Percentiles rank a stretch among this genome's conserved stretches.
These are phyloP conservation scores for Periconia digitata DNA, from an alignment of 2,329 filamentous ascomycete species.

Conservation along the genomic window DNA sequence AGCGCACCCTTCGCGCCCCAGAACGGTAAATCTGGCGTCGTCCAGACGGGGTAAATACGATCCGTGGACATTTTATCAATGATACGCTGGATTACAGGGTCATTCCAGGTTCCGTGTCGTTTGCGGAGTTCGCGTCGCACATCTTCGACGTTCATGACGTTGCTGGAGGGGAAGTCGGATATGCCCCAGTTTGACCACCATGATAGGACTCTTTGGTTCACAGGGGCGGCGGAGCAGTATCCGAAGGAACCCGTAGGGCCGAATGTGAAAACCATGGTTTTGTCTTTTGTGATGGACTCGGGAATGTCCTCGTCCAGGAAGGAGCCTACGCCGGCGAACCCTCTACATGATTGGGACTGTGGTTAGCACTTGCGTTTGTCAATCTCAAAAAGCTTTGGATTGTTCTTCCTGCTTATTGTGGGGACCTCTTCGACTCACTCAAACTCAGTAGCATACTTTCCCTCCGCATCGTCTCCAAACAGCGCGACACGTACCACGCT, in stretches of 20 bases:
- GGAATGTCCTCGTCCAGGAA: constrained; percentile 44
- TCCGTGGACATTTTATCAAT: constrained; percentile 43
- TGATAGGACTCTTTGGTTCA: constrained; percentile 29
- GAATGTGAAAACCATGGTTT: constrained; percentile 48
- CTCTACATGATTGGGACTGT: constrained; percentile 7
- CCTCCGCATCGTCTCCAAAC: constrained; percentile 15
- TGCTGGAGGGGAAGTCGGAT: constrained; percentile 7
- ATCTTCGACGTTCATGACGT: constrained; percentile 9
- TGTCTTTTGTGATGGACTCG: constrained; percentile 23
- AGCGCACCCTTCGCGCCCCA: constrained; percentile 54
- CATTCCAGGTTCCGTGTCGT: constrained; percentile 50
- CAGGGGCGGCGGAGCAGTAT: constrained; percentile 44
- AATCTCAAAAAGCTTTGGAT: neutral
- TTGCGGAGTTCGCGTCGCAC: constrained; percentile 41
- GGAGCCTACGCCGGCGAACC: constrained; percentile 47
- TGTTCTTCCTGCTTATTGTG: too few relatives aligned
- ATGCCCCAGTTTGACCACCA: constrained; percentile 51
- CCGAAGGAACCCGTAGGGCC: constrained; percentile 56
- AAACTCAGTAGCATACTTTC: constrained; percentile 15
- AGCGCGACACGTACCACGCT: constrained; percentile 23
- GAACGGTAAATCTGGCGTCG: constrained; percentile 49
- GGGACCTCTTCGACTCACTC: constrained; percentile 19
- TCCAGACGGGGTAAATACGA: constrained; percentile 53
- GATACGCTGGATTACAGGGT: constrained; percentile 42
- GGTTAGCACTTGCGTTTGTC: neutral